A percentile compares a stretch with the other conserved stretches of the same genome.
phyloP scores from a whole-genome alignment of 2,329 filamentous ascomycete genomes.

The Phyllosticta citriasiana region DNA sequence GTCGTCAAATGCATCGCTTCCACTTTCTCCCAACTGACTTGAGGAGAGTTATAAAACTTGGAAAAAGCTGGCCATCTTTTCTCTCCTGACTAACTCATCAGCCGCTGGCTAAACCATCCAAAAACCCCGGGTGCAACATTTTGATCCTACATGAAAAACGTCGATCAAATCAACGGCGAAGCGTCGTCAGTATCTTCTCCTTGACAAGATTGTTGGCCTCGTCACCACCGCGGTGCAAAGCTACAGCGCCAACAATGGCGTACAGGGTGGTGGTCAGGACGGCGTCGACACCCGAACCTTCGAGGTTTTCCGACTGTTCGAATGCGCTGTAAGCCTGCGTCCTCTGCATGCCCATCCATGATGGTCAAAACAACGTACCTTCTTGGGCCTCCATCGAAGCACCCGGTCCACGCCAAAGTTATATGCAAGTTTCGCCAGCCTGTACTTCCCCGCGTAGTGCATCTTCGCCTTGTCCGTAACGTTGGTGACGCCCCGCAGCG shows the following conservation, averaged over 20 bases:
- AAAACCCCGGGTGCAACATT: not conserved
- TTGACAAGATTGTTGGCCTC: slow-evolving; percentile 64
- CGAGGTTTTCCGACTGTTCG: slow-evolving; percentile 53
- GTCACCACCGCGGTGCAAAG: slow-evolving; percentile 76
- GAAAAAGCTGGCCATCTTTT: not conserved
- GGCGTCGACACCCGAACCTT: slow-evolving; percentile 60
- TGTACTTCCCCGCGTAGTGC: slow-evolving; percentile 52
- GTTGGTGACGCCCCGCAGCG: slow-evolving; percentile 63
- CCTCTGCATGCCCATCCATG: not conserved
- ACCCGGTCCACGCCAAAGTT: slow-evolving; percentile 64
- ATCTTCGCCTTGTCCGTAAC: slow-evolving; percentile 52
- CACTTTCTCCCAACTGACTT: not conserved
- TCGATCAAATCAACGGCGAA: slow-evolving; percentile 14
- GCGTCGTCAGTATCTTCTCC: slow-evolving; percentile 59
- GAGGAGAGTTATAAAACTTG: not conserved
- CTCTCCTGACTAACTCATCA: not conserved
- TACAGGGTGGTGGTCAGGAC: slow-evolving; percentile 71
- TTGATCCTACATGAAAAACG: not conserved
- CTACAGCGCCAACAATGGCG: slow-evolving; percentile 78
- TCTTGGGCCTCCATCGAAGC: slow-evolving; percentile 77
- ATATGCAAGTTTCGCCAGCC: slow-evolving; percentile 57
- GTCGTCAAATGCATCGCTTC: not conserved
- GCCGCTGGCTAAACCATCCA: not conserved
- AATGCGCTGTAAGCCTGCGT: not conserved
- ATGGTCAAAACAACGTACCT: slow-evolving; percentile 45